Percentiles rank a stretch among this genome's conserved stretches.
phyloP scores from a whole-genome alignment of 106 monocot species.

The Allium cepa region DNA sequence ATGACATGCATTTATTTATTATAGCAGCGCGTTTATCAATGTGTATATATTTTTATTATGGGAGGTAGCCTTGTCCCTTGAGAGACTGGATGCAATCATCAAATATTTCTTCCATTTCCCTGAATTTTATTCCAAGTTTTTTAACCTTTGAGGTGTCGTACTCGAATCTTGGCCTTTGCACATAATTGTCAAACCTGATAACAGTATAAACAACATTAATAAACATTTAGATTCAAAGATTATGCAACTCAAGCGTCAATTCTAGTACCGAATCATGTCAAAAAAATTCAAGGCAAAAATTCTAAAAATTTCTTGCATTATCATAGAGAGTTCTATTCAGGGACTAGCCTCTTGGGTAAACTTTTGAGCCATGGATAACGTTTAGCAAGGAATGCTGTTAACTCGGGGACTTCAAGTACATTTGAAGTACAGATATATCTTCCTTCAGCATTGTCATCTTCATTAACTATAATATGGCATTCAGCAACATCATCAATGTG shows the following conservation, averaged over 20 bases:
- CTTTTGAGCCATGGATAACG: constrained; percentile 46
- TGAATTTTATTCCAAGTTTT: constrained; percentile 52
- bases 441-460: constrained; percentile 44
- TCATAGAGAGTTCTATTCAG: background rate
- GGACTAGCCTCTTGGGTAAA: constrained; percentile 42
- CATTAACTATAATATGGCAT: constrained; percentile 72
- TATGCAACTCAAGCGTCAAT: background rate
- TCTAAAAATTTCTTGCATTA: background rate
- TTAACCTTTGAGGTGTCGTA: constrained; percentile 45
- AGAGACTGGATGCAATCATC: constrained; percentile 68
- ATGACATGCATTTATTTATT: background rate
- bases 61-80: constrained; percentile 35
- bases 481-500: constrained; percentile 83
- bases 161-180: constrained; percentile 18
- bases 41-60: background rate
- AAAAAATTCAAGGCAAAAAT: background rate
- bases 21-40: background rate
- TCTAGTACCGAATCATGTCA: background rate
- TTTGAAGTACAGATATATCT: constrained; percentile 71
- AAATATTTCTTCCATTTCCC: constrained; percentile 62
- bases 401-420: constrained; percentile 50
- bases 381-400: constrained; percentile 29
- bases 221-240: background rate
- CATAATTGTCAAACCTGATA: constrained; percentile 11
- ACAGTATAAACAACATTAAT: background rate